Conservation (phyloP, 768 basidiomycete species). For the Rhodotorula graminis region DNA sequence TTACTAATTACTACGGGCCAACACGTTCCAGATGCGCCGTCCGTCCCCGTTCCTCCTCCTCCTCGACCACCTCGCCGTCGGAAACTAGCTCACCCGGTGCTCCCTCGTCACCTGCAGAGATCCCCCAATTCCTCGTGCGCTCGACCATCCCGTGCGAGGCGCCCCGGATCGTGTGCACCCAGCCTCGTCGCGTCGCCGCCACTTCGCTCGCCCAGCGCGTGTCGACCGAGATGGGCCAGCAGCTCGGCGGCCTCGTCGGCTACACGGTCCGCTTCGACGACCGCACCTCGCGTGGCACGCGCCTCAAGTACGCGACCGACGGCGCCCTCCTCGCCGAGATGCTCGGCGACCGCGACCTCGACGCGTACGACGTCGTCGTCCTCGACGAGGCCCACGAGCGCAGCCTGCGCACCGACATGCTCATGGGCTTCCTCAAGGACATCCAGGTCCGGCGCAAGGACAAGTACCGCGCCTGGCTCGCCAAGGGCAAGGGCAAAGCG, state of each 20-base stretch:
- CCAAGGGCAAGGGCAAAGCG: constrained; percentile 53
- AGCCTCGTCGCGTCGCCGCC: constrained; percentile 91
- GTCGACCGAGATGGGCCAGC: constrained; percentile 68
- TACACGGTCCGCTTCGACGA: constrained; percentile 98
- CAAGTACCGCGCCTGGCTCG: constrained; percentile 42
- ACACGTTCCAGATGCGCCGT: too few species aligned
- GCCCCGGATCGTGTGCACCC: constrained; percentile 72
- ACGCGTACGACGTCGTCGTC: constrained; percentile 77
- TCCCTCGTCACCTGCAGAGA: constrained; percentile 64
- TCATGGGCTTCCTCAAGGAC: constrained; percentile 81
- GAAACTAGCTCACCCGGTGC: not conserved
- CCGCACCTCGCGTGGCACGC: constrained; percentile 60
- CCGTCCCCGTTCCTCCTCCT: too few species aligned
- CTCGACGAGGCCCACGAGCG: constrained; percentile 98
- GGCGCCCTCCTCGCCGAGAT: constrained; percentile 96
- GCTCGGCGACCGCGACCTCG: constrained; percentile 68
- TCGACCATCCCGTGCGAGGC: constrained; percentile 55
- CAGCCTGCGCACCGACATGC: constrained; percentile 84
- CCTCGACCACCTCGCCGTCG: too few species aligned
- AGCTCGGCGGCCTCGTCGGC: constrained; percentile 74
- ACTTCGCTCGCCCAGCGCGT: constrained; percentile 90
- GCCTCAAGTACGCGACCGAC: constrained; percentile 94
- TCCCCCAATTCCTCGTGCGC: constrained; percentile 91
- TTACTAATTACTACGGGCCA: too few species aligned
- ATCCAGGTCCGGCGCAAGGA: constrained; percentile 67